A percentile compares a stretch with the other conserved stretches of the same genome.
Evolutionary conservation across 2,329 filamentous ascomycete genomes (phyloP).

Genomic region (Samsoniella hepiali): DNA sequence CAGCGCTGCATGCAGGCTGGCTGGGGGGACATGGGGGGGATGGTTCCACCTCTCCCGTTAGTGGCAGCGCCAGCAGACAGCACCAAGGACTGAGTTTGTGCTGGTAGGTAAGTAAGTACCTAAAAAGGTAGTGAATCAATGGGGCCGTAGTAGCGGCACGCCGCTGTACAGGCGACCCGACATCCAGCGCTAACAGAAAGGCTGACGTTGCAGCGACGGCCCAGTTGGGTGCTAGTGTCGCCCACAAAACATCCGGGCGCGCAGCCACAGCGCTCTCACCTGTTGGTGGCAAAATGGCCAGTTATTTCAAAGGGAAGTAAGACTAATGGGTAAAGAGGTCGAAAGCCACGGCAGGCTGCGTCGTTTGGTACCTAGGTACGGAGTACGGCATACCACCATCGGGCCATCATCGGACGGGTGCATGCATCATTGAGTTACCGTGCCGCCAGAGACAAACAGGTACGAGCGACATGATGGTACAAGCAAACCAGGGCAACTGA

Average conservation of each 20-base stretch:
- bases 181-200: neutral
- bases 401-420: neutral
- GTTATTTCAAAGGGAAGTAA: too few species aligned
- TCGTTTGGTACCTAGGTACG: too few species aligned
- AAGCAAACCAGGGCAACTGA: neutral
- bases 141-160: too few species aligned
- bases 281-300: conserved; percentile 2
- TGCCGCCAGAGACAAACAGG: neutral
- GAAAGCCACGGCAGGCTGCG: too few species aligned
- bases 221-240: neutral
- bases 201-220: neutral
- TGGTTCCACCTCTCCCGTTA: conserved; percentile 3
- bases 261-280: conserved; percentile 3
- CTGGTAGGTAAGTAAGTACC: too few species aligned
- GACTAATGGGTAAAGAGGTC: neutral
- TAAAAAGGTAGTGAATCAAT: too few species aligned
- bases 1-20: conserved; percentile 2
- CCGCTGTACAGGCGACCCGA: neutral
- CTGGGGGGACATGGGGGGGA: neutral
- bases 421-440: neutral
- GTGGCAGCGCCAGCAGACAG: neutral
- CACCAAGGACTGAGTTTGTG: neutral
- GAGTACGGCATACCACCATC: conserved; percentile 1
- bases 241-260: neutral
- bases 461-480: neutral